A percentile compares a stretch with the other conserved stretches of the same genome.
These are phyloP conservation scores for Cornus controversa DNA, from an alignment of 148 eudicot genomes.

Conservation along the genomic window DNA sequence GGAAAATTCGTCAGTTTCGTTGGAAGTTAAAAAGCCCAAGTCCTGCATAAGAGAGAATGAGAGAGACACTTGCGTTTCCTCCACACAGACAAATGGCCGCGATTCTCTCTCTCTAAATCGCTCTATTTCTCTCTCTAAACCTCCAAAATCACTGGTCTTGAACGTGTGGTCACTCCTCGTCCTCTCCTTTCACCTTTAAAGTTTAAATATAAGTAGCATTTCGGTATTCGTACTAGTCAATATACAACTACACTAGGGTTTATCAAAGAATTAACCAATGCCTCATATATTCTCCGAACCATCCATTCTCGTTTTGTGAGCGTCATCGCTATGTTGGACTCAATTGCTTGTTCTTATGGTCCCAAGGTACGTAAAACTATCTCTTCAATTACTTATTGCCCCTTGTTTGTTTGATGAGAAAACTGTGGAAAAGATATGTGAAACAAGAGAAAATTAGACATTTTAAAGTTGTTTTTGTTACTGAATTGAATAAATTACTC, in stretches of 20 bases:
- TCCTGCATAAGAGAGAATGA: not conserved
- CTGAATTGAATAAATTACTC: not conserved
- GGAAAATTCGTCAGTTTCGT: too few relatives aligned
- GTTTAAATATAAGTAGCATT: too few relatives aligned
- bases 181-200: slow-evolving; percentile 5
- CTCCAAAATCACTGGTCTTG: not conserved
- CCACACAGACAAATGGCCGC: slow-evolving; percentile 9
- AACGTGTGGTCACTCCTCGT: slow-evolving; percentile 14
- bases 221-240: too few relatives aligned
- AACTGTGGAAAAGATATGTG: not conserved
- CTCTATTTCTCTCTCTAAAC: not conserved
- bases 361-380: slow-evolving; percentile 41
- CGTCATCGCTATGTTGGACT: slow-evolving; percentile 46
- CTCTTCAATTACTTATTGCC: not conserved
- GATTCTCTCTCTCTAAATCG: not conserved
- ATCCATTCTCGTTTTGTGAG: not conserved
- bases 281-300: not conserved
- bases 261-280: not conserved
- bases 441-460: not conserved
- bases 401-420: not conserved
- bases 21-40: not conserved
- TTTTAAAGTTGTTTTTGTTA: not conserved
- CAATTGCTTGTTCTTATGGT: slow-evolving; percentile 35
- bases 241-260: not conserved
- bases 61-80: not conserved